A percentile compares a stretch with the other conserved stretches of the same genome.
phyloP scores from a whole-genome alignment of 768 basidiomycete species.

The Tricholoma sp. region DNA sequence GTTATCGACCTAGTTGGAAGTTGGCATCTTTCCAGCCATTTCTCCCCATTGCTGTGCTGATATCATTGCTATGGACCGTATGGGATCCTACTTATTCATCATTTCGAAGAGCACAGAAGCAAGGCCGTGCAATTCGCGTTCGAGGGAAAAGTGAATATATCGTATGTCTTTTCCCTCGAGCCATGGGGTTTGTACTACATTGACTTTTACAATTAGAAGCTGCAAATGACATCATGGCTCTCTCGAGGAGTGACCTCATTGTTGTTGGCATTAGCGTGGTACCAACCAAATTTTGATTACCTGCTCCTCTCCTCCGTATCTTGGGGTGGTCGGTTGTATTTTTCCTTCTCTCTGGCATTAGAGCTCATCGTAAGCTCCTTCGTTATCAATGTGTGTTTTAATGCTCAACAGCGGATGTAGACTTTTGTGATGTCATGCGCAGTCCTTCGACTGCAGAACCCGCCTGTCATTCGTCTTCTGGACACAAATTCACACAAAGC shows the following conservation, averaged over 20 bases:
- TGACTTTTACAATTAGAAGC: constrained; percentile 32
- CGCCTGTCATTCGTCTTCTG: constrained; percentile 67
- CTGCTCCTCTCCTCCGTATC: constrained; percentile 33
- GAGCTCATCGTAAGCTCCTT: constrained; percentile 52
- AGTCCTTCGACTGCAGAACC: constrained; percentile 58
- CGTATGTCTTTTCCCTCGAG: constrained; percentile 33
- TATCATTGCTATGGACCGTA: constrained; percentile 71
- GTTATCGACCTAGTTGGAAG: constrained; percentile 22
- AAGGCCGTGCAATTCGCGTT: constrained; percentile 68
- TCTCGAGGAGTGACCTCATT: constrained; percentile 47
- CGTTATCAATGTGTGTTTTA: constrained; percentile 1
- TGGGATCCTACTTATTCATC: constrained; percentile 84
- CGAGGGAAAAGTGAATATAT: constrained; percentile 60
- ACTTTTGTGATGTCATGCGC: constrained; percentile 45
- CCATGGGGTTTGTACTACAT: not conserved
- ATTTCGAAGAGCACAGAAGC: constrained; percentile 52
- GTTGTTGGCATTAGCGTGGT: constrained; percentile 39
- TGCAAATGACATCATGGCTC: constrained; percentile 59
- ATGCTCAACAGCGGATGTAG: constrained; percentile 29
- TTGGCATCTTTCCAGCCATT: constrained; percentile 28
- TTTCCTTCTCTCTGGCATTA: constrained; percentile 36
- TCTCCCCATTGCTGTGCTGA: constrained; percentile 44
- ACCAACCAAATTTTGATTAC: constrained; percentile 34
- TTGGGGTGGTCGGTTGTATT: constrained; percentile 38
- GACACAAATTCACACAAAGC: constrained; percentile 44